Evolutionary conservation across 495 filamentous ascomycete genomes (phyloP).

Genomic region (Aspergillus diversus): DNA sequence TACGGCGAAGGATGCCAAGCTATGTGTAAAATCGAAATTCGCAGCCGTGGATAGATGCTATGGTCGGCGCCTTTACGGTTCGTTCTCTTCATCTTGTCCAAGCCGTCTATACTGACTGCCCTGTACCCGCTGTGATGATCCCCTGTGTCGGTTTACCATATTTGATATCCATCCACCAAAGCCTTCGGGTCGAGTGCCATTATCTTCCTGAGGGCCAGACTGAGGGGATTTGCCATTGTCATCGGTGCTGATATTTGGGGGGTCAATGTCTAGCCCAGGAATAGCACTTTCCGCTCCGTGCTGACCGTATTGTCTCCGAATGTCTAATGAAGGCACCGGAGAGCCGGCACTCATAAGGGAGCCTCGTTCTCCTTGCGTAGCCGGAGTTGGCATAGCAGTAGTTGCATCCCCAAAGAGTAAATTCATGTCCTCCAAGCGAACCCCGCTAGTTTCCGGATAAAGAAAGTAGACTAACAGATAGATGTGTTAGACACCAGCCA

Average conservation of each 20-base stretch:
- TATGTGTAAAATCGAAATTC: conserved; percentile 6
- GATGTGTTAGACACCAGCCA: conserved; percentile 25
- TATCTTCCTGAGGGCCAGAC: conserved; percentile 32
- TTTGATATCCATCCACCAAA: conserved; percentile 72
- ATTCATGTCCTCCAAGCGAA: conserved; percentile 97
- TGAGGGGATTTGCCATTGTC: conserved; percentile 50
- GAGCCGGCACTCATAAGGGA: conserved; percentile 73
- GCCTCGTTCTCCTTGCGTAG: conserved; percentile 70
- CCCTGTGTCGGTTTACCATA: conserved; percentile 59
- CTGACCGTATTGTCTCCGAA: conserved; percentile 57
- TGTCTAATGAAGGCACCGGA: conserved; percentile 77
- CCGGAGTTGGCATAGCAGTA: conserved; percentile 72
- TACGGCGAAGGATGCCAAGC: conserved; percentile 8
- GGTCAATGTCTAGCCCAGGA: conserved; percentile 73
- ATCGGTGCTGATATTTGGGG: conserved; percentile 56
- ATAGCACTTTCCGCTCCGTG: conserved; percentile 64
- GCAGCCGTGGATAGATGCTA: not conserved
- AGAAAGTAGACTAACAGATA: conserved; percentile 83
- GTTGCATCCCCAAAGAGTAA: conserved; percentile 86
- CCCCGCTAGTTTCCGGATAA: conserved; percentile 94
- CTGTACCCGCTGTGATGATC: conserved; percentile 44
- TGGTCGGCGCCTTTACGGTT: conserved; percentile 21
- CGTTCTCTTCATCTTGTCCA: conserved; percentile 61
- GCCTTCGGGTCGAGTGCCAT: conserved; percentile 51
- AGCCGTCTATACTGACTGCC: conserved; percentile 65